These are phyloP conservation scores for Trichosporon inkin DNA, from an alignment of 1,284 basidiomycete species.

Conservation along the genomic window DNA sequence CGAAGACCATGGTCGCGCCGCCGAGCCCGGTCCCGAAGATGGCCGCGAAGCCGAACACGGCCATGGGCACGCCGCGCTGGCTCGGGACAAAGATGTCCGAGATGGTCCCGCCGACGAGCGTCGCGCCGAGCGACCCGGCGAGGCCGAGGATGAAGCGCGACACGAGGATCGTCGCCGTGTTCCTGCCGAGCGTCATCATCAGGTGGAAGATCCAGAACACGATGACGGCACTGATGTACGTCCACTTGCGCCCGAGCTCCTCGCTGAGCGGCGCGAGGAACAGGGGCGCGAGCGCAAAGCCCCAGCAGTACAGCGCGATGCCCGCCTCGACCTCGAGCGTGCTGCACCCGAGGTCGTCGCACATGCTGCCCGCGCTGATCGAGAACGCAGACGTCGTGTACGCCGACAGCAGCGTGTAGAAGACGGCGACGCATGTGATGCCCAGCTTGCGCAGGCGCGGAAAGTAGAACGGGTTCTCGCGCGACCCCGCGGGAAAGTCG, in stretches of 20 bases:
- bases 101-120: constrained; percentile 73
- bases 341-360: constrained; percentile 60
- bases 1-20: constrained; percentile 64
- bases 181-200: constrained; percentile 43
- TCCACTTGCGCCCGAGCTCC: constrained; percentile 67
- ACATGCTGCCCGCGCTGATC: constrained; percentile 61
- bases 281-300: constrained; percentile 57
- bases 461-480: constrained; percentile 60
- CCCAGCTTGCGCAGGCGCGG: constrained; percentile 56
- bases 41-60: constrained; percentile 60
- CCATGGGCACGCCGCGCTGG: constrained; percentile 61
- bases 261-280: constrained; percentile 70
- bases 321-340: constrained; percentile 60
- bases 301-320: constrained; percentile 57
- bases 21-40: constrained; percentile 63
- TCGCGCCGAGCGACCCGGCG: constrained; percentile 61
- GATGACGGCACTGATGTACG: constrained; percentile 61
- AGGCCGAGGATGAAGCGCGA: constrained; percentile 62
- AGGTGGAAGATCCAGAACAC: constrained; percentile 62
- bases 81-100: constrained; percentile 58
- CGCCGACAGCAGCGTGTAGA: constrained; percentile 58
- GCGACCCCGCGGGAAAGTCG: constrained; percentile 58
- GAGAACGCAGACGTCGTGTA: constrained; percentile 59
- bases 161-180: constrained; percentile 65
- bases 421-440: constrained; percentile 60